phyloP scores from a whole-genome alignment of 2,329 filamentous ascomycete species.

The Alternaria atra region DNA sequence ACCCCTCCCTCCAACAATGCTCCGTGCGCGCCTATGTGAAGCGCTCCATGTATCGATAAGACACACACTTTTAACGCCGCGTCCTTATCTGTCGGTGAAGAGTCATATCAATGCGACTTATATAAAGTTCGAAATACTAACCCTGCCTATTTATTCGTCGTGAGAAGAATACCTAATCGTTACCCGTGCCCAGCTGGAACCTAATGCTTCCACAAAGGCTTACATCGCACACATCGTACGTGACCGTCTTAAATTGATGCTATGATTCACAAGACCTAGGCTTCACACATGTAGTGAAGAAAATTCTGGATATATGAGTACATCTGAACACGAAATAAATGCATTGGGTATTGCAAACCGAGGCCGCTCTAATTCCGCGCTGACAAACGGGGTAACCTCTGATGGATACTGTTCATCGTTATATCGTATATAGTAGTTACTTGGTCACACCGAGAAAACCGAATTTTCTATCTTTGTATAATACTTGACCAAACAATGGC shows the following conservation, averaged over 20 bases:
- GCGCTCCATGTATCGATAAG: slow-evolving; percentile 31
- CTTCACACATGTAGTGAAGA: not conserved
- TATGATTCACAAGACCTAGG: not conserved
- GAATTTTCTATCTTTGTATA: not conserved
- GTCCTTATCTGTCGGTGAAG: slow-evolving; percentile 23
- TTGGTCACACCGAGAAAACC: not conserved
- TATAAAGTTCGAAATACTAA: not conserved
- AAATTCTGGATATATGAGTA: not conserved
- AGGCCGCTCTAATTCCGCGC: slow-evolving; percentile 38
- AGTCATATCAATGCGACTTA: slow-evolving; percentile 2
- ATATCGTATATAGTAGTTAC: not conserved
- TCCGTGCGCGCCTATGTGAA: slow-evolving; percentile 24
- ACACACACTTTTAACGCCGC: slow-evolving; percentile 4
- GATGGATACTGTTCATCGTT: not conserved
- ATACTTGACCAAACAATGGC: slow-evolving; percentile 42
- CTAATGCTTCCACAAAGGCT: not conserved
- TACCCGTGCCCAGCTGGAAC: not conserved
- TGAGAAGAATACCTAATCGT: not conserved
- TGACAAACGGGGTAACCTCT: slow-evolving; percentile 33
- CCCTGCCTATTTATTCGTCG: not conserved
- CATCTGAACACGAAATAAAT: not conserved
- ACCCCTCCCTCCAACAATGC: slow-evolving; percentile 21
- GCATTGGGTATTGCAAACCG: not conserved
- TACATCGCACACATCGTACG: not conserved
- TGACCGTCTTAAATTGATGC: not conserved